Conservation (phyloP, 208 protist genomes). For the Crithidia thermophila region DNA sequence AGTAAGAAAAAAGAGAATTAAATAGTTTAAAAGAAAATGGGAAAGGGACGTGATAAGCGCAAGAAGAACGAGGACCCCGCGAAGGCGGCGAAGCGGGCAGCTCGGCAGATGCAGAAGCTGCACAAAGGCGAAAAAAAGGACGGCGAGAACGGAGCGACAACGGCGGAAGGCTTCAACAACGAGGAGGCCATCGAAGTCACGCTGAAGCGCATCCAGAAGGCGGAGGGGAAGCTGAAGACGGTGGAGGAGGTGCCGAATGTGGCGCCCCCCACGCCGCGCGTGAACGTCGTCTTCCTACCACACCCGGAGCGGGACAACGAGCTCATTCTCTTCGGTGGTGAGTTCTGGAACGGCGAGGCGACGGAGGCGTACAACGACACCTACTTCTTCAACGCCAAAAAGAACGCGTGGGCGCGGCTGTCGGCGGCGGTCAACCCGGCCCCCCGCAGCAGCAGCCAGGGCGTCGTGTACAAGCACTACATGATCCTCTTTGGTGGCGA, state of each 20-base stretch:
- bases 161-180: conserved; percentile 68
- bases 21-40: conserved; percentile 72
- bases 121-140: conserved; percentile 41
- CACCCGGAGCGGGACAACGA: conserved; percentile 81
- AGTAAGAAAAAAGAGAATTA: no score
- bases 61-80: conserved; percentile 87
- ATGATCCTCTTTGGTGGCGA: conserved; percentile 89
- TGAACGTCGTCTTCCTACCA: conserved; percentile 75
- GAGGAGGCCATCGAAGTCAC: conserved; percentile 88
- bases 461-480: conserved; percentile 85
- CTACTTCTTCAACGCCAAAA: conserved; percentile 82
- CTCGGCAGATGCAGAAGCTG: conserved; percentile 66
- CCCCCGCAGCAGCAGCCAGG: conserved; percentile 85
- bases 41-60: conserved; percentile 91
- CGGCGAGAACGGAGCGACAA: conserved; percentile 12
- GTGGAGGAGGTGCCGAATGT: conserved; percentile 71
- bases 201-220: conserved; percentile 79
- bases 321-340: conserved; percentile 90
- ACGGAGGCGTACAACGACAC: conserved; percentile 92
- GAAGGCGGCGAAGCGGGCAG: conserved; percentile 77
- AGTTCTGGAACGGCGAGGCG: conserved; percentile 87
- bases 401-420: conserved; percentile 67
- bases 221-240: conserved; percentile 61
- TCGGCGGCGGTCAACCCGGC: conserved; percentile 69
- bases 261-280: conserved; percentile 67